Base-by-base conservation (phyloP, 306 rosid species). In the Echinosophora koreensis region DNA sequence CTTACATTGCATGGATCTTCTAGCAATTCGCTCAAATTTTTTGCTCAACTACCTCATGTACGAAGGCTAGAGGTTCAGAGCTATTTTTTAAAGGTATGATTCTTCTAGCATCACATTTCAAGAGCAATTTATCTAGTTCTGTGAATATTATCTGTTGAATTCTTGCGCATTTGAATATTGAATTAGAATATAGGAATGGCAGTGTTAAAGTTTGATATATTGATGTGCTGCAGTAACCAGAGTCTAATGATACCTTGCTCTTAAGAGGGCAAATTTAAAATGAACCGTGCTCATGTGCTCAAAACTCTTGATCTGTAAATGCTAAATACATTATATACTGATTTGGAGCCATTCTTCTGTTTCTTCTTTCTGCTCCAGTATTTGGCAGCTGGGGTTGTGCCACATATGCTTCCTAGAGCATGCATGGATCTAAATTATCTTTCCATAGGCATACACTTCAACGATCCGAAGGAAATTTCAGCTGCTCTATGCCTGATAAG, bases 51-150 rank as follows among this genome's bases (percentile, higher is more conserved):
- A 14, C 94, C 84, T 64, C 74, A 62, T 14, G 34, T 86, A 18
- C 78, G 55, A 69, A 86, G 88, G 83, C 84, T 90, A 51, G 90
- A 88, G 80, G 50, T 88, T 73, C 90, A 84, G 65, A 84, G 87
- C 68, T 79, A 76, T 49, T 90, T 86, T 81, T 66, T 88, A 44
- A 84, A 88, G 90, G 94, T 90, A 84, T 6, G 12, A 16, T 77
- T 71, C 47, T 73, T 46, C 35, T 44, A 5, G 10, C 51, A 22
- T 52, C 13, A 50, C 60, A 49, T 38, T 69, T 30, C 69, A 64
- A 38, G 59, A 46, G 60, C 57, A 61, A 58, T 56, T 71, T 46
- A 70, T 71, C 41, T 70, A 51, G 37, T 64, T 76, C 64, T 77
- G 17, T n/a, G 67, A 27, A 68, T 5, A 50, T 4, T 50, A 49